Conservation (phyloP, 352 stramenopile genomes). For the Thraustotheca clavata region DNA sequence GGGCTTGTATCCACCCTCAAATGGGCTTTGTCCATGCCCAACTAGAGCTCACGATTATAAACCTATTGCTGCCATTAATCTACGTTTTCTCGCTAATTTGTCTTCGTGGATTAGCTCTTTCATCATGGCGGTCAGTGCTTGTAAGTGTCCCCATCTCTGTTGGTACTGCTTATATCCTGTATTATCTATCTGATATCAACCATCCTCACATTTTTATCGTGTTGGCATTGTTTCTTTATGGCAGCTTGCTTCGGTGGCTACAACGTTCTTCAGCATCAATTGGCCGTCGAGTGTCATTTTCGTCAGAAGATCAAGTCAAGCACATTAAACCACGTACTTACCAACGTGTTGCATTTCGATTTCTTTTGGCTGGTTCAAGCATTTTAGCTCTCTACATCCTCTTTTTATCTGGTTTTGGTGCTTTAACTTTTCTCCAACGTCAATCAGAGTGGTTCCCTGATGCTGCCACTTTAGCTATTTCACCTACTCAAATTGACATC, state of each 20-base stretch:
- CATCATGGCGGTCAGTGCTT: conserved; percentile 38
- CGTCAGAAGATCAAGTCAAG: conserved; percentile 12
- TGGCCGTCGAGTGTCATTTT: conserved; percentile 1
- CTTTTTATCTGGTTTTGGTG: conserved; percentile 64
- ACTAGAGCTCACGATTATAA: conserved; percentile 84
- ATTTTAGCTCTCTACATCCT: conserved; percentile 63
- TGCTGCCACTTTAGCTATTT: conserved; percentile 54
- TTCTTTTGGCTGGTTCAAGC: conserved; percentile 50
- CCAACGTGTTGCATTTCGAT: conserved; percentile 46
- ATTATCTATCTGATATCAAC: conserved; percentile 58
- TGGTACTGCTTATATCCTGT: conserved; percentile 38
- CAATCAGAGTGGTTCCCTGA: conserved; percentile 71
- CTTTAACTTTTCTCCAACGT: conserved; percentile 61
- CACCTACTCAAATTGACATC: conserved; percentile 56
- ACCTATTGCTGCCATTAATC: conserved; percentile 74
- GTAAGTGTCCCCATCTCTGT: conserved; percentile 50
- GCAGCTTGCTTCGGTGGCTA: conserved; percentile 42
- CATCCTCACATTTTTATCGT: conserved; percentile 68
- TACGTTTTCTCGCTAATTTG: conserved; percentile 80
- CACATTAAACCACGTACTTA: conserved; percentile 31
- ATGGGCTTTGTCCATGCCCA: conserved; percentile 85
- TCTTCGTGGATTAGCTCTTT: conserved; percentile 55
- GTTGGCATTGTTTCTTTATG: conserved; percentile 68
- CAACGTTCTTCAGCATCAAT: not conserved
- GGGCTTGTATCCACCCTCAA: conserved; percentile 62